phyloP scores from a whole-genome alignment of 1,284 basidiomycete genomes.

The Cryptococcus amylolentus region DNA sequence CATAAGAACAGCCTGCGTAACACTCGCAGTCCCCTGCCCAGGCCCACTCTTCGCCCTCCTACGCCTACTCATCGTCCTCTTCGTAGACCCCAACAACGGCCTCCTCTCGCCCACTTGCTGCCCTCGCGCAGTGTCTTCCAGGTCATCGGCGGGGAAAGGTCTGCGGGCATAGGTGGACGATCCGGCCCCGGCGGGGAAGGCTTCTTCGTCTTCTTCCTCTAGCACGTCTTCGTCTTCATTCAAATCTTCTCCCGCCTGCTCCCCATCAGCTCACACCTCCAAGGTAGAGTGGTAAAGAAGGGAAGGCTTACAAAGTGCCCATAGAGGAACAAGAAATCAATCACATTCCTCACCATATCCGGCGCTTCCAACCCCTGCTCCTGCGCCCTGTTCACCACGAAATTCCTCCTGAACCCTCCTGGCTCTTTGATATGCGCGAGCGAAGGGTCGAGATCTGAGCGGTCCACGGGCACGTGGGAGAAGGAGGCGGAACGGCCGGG shows the following conservation, averaged over 20 bases:
- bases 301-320: constrained; percentile 78
- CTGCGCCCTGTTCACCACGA: constrained; percentile 66
- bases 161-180: constrained; percentile 41
- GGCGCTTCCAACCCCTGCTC: constrained; percentile 65
- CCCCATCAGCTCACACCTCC: no score
- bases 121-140: background rate
- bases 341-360: constrained; percentile 72
- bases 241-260: constrained; percentile 85
- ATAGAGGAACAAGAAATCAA: constrained; percentile 87
- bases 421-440: constrained; percentile 89
- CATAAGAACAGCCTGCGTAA: constrained; percentile 87
- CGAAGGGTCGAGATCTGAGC: constrained; percentile 59
- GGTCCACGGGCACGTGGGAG: constrained; percentile 58
- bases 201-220: constrained; percentile 49
- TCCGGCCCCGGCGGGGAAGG: constrained; percentile 32
- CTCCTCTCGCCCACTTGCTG: constrained; percentile 34
- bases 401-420: constrained; percentile 87
- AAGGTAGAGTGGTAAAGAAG: background rate
- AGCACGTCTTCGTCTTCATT: constrained; percentile 73
- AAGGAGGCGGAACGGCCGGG: constrained; percentile 63
- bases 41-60: constrained; percentile 55
- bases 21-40: constrained; percentile 70
- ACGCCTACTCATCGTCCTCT: constrained; percentile 54
- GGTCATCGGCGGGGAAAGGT: constrained; percentile 4
- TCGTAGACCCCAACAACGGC: constrained; percentile 34